A percentile compares a stretch with the other conserved stretches of the same genome.
Evolutionary conservation across 2,329 filamentous ascomycete genomes (phyloP).

Genomic region (Plenodomus tracheiphilus): DNA sequence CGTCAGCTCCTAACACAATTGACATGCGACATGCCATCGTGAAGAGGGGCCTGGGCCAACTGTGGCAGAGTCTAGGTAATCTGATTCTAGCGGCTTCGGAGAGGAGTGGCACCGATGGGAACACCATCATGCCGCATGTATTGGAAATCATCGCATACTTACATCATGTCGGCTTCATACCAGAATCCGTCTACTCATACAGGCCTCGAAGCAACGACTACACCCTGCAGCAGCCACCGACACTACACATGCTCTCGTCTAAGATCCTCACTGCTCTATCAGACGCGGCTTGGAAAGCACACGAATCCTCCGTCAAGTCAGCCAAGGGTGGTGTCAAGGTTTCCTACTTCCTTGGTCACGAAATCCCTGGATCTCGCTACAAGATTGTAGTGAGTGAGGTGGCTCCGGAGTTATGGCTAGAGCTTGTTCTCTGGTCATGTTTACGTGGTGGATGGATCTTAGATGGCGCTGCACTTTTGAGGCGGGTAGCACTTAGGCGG

Average conservation of each 20-base stretch:
- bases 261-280: constrained; percentile 54
- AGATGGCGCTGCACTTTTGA: constrained; percentile 48
- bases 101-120: constrained; percentile 14
- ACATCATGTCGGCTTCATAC: constrained; percentile 53
- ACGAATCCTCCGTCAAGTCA: constrained; percentile 42
- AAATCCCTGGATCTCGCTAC: constrained; percentile 50
- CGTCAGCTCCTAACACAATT: constrained; percentile 31
- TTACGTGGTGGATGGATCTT: constrained; percentile 52
- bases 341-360: constrained; percentile 47
- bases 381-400: constrained; percentile 47
- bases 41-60: constrained; percentile 47
- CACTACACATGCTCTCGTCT: constrained; percentile 52
- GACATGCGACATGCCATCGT: constrained; percentile 18
- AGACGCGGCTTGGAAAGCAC: constrained; percentile 55
- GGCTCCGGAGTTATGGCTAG: constrained; percentile 54
- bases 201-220: constrained; percentile 37
- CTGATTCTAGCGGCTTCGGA: constrained; percentile 48
- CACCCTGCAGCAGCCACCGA: constrained; percentile 52
- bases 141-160: constrained; percentile 53
- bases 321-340: constrained; percentile 38
- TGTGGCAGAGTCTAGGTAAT: constrained; percentile 52
- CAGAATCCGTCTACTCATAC: constrained; percentile 50
- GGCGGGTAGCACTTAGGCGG: constrained; percentile 26
- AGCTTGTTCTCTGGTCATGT: constrained; percentile 57
- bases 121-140: constrained; percentile 48